Percentiles rank a stretch among this genome's conserved stretches.
These are phyloP conservation scores for Quercus robur DNA, from an alignment of 306 rosid species.

Conservation along the genomic window DNA sequence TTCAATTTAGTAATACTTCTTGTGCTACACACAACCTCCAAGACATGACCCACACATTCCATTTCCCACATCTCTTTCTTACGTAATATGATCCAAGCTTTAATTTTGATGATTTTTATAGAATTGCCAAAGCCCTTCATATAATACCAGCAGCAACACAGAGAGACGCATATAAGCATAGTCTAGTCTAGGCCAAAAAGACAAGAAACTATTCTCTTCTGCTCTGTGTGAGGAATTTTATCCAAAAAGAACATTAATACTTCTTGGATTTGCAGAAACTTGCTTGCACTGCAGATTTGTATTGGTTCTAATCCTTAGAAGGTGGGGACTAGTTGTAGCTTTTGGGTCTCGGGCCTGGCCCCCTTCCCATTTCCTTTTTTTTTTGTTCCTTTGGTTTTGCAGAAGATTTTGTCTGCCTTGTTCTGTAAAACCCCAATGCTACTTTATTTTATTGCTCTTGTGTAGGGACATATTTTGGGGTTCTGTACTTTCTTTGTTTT, in stretches of 20 bases:
- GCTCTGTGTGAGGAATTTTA: slow-evolving; percentile 26
- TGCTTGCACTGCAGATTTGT: slow-evolving; percentile 30
- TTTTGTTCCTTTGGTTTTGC: slow-evolving; percentile 36
- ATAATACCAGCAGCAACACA: slow-evolving; percentile 21
- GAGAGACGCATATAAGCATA: not conserved
- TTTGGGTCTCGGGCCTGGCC: slow-evolving; percentile 36
- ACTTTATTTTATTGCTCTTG: not conserved
- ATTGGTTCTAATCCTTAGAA: slow-evolving; percentile 18
- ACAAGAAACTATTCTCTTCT: slow-evolving; percentile 28
- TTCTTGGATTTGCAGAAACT: slow-evolving; percentile 51
- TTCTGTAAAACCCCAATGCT: slow-evolving; percentile 16
- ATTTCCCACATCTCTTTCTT: slow-evolving; percentile 28
- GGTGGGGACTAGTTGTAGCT: slow-evolving; percentile 31
- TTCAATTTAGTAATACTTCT: slow-evolving; percentile 3
- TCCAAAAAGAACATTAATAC: slow-evolving; percentile 37
- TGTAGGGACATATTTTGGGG: not conserved
- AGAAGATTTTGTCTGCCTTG: slow-evolving; percentile 40
- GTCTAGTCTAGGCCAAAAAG: slow-evolving; percentile 16
- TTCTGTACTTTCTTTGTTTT: not conserved
- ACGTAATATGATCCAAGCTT: slow-evolving; percentile 35
- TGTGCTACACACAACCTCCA: slow-evolving; percentile 1
- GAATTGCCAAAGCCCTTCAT: slow-evolving; percentile 5
- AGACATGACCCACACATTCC: slow-evolving; percentile 36
- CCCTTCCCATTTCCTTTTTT: slow-evolving; percentile 21
- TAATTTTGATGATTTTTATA: slow-evolving; percentile 10